Percentiles rank a stretch among this genome's conserved stretches.
Conservation (phyloP, 257 asterid species). For the Dorcoceras hygrometricum region DNA sequence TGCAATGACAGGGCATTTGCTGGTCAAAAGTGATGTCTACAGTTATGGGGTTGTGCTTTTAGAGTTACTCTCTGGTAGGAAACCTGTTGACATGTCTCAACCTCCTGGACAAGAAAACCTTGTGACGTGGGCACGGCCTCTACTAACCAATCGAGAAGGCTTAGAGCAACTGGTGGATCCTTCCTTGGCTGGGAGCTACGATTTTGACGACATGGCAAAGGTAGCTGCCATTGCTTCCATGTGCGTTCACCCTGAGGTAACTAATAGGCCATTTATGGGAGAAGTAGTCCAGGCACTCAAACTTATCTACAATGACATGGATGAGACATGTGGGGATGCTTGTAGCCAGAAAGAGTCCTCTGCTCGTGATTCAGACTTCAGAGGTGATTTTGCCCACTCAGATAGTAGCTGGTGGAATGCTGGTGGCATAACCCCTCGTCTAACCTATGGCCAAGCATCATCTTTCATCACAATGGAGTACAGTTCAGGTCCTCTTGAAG, state of each 20-base stretch:
- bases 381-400: conserved; percentile 62
- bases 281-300: conserved; percentile 97
- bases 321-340: conserved; percentile 76
- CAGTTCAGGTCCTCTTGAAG: conserved; percentile 85
- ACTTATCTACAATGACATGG: conserved; percentile 78
- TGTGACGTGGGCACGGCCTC: conserved; percentile 95
- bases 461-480: conserved; percentile 91
- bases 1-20: conserved; percentile 95
- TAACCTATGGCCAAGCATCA: conserved; percentile 64
- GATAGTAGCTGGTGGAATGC: conserved; percentile 99
- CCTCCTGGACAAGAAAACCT: conserved; percentile 94
- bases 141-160: conserved; percentile 82
- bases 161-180: conserved; percentile 79
- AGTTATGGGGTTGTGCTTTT: conserved; percentile 90
- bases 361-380: conserved; percentile 72
- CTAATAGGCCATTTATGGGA: conserved; percentile 94
- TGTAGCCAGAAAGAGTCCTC: conserved; percentile 78
- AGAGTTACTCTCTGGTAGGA: conserved; percentile 84
- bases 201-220: conserved; percentile 92
- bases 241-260: conserved; percentile 95
- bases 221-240: conserved; percentile 93
- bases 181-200: conserved; percentile 66
- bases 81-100: conserved; percentile 94
- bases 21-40: conserved; percentile 91
- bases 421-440: conserved; percentile 58